Evolutionary conservation across 2,329 filamentous ascomycete species (phyloP).

Genomic region (Talaromyces islandicus): DNA sequence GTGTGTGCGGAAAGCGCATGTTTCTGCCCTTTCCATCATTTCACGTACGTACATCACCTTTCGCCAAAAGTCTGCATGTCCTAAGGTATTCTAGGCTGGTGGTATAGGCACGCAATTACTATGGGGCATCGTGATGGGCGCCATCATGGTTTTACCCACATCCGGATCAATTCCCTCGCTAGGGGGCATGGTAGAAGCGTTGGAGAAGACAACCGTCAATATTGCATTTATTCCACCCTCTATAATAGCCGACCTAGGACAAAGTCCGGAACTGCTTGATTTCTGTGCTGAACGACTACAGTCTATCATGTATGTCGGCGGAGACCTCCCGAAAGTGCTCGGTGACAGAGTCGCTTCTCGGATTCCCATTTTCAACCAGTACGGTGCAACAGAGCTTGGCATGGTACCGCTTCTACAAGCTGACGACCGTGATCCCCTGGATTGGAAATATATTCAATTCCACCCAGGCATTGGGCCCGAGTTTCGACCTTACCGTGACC

Average conservation of each 20-base stretch:
- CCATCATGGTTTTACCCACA: not conserved
- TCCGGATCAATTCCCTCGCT: constrained; percentile 9
- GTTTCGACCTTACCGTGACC: constrained; percentile 2
- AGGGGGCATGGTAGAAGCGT: constrained; percentile 10
- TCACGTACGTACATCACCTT: not conserved
- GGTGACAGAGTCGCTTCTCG: constrained; percentile 5
- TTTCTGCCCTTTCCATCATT: not conserved
- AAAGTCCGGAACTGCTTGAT: not conserved
- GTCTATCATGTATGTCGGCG: constrained; percentile 5
- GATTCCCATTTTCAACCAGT: constrained; percentile 1
- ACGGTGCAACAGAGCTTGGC: not conserved
- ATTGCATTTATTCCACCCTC: constrained; percentile 5
- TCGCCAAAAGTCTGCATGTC: not conserved
- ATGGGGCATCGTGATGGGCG: not conserved
- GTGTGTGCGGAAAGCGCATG: not conserved
- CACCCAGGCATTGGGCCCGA: not conserved
- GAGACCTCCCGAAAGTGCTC: not conserved
- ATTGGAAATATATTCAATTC: not conserved
- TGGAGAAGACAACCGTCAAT: constrained; percentile 13
- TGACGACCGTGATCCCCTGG: not conserved
- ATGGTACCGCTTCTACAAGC: not conserved
- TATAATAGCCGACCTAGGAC: constrained; percentile 5
- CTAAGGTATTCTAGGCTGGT: not conserved
- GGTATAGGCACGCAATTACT: not conserved
- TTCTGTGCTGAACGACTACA: not conserved